A percentile compares a stretch with the other conserved stretches of the same genome.
phyloP scores from a whole-genome alignment of 1,139 yeast genomes.

The Arxiozyma bovina region DNA sequence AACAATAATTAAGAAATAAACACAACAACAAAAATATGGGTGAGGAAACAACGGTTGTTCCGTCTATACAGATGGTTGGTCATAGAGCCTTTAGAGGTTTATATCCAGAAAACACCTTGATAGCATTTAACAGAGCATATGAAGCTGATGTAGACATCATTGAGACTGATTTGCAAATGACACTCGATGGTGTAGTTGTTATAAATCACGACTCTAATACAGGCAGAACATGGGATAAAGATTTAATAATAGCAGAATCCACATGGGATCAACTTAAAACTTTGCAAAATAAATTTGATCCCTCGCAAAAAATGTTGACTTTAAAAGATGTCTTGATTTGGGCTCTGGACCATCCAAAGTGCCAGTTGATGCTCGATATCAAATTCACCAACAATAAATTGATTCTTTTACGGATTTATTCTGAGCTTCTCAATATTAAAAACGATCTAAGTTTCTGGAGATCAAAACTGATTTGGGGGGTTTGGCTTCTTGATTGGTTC shows the following conservation, averaged over 20 bases:
- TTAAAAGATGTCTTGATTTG: constrained; percentile 53
- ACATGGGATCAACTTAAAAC: constrained; percentile 38
- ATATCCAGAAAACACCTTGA: constrained; percentile 69
- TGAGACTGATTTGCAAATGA: constrained; percentile 79
- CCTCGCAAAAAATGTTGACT: constrained; percentile 51
- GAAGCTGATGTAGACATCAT: constrained; percentile 61
- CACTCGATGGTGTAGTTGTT: constrained; percentile 63
- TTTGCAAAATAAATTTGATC: constrained; percentile 46
- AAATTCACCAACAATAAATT: constrained; percentile 60
- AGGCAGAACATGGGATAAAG: constrained; percentile 32
- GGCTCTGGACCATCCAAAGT: constrained; percentile 38
- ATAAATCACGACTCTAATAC: constrained; percentile 52
- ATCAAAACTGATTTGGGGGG: constrained; percentile 59
- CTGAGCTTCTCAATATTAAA: constrained; percentile 41
- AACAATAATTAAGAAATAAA: no score
- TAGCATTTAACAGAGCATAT: constrained; percentile 64
- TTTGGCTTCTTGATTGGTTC: constrained; percentile 68
- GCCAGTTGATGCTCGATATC: constrained; percentile 69
- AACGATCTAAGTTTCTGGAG: constrained; percentile 59
- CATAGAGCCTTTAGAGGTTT: constrained; percentile 37
- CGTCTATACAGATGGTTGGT: constrained; percentile 27
- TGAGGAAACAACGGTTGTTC: not conserved
- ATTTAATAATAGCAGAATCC: constrained; percentile 32
- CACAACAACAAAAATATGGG: not conserved
- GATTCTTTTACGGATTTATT: constrained; percentile 45